Percentiles rank a stretch among this genome's conserved stretches.
phyloP scores from a whole-genome alignment of 495 filamentous ascomycete species.

The Bacidia gigantensis region DNA sequence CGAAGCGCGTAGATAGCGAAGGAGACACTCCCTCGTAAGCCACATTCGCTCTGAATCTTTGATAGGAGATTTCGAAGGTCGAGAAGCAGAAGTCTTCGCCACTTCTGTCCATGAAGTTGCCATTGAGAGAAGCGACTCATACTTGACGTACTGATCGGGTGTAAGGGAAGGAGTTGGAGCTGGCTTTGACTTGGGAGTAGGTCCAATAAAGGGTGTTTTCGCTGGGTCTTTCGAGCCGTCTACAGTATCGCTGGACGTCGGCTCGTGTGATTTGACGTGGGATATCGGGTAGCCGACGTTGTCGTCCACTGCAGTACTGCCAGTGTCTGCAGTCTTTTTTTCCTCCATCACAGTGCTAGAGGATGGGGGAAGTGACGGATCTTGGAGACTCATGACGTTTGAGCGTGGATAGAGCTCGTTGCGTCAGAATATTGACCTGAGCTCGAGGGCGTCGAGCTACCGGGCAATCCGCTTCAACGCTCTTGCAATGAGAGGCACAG shows the following conservation, averaged over 20 bases:
- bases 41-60: conserved; percentile 74
- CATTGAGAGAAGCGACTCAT: conserved; percentile 53
- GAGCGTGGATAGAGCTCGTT: not conserved
- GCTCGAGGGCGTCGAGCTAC: too few species aligned
- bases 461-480: too few species aligned
- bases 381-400: not conserved
- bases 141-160: conserved; percentile 70
- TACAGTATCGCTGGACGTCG: conserved; percentile 1
- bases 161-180: conserved; percentile 41
- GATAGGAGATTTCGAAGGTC: conserved; percentile 47
- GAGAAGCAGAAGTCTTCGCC: conserved; percentile 43
- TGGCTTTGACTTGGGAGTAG: conserved; percentile 42
- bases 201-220: conserved; percentile 56
- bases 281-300: not conserved
- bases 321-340: not conserved
- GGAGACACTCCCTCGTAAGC: conserved; percentile 79
- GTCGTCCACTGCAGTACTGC: not conserved
- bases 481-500: too few species aligned
- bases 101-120: conserved; percentile 60
- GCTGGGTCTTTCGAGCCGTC: conserved; percentile 26
- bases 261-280: not conserved
- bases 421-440: too few species aligned
- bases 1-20: conserved; percentile 83
- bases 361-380: not conserved
- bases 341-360: not conserved